Percentiles rank a stretch among this genome's conserved stretches.
Evolutionary conservation across 345 rosid genomes (phyloP).

Genomic region (Mangifera indica): DNA sequence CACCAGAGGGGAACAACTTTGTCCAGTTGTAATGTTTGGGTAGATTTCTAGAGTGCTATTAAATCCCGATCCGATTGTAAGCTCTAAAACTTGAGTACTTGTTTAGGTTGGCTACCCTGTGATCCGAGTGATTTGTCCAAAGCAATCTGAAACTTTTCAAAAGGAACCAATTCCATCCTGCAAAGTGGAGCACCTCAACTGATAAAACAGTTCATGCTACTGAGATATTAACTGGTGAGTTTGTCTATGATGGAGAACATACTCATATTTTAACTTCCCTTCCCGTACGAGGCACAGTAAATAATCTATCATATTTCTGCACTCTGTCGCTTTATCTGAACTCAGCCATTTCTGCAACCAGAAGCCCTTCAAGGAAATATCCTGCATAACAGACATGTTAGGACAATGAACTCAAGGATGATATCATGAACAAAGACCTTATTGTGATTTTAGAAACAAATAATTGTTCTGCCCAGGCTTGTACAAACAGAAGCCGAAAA

Average conservation of each 20-base stretch:
- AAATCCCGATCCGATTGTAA: not conserved
- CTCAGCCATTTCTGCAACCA: constrained; percentile 84
- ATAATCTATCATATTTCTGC: constrained; percentile 71
- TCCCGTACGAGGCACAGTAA: constrained; percentile 57
- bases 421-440: no score
- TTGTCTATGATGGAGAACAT: constrained; percentile 16
- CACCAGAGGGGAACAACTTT: no score
- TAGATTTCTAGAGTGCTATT: not conserved
- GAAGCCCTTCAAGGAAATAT: constrained; percentile 82
- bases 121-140: constrained; percentile 75
- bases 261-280: constrained; percentile 83
- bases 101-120: constrained; percentile 81
- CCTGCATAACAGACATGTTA: constrained; percentile 38
- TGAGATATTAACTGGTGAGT: not conserved
- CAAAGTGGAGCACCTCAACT: constrained; percentile 14
- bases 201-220: not conserved
- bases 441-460: no score
- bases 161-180: constrained; percentile 73
- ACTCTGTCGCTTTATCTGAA: constrained; percentile 57
- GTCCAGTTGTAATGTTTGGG: not conserved
- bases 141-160: constrained; percentile 55
- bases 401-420: not conserved
- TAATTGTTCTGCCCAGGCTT: no score
- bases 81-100: constrained; percentile 65
- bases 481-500: no score